Base-by-base conservation (phyloP, 1,139 yeast species). In the Trichomonascaceae sp. region DNA sequence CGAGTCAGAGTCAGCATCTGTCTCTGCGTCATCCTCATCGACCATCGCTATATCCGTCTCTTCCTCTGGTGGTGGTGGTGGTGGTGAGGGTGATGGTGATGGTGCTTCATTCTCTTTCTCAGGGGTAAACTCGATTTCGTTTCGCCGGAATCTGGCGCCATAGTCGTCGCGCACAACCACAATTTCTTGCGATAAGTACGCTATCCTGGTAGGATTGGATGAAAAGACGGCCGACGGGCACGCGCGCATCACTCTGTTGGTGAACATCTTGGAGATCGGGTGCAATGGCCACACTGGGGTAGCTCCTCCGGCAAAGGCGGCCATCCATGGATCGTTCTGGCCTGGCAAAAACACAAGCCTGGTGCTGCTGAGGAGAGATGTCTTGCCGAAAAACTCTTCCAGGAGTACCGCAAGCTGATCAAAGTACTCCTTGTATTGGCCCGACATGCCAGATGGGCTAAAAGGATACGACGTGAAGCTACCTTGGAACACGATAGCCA, bases 251-350 rank as follows among this genome's bases (percentile, higher is more conserved):
- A 89, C 56, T 39, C 93, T 62, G 39, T 66, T 73, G 4, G 79
- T 71, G 50, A 89, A 85, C 1, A 78, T 57, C 17, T 64, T 60
- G 0, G 97, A 94, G 3, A 89, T 66, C 0, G 74, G 65, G 23
- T 65, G 62, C 46, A 77, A 78, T 0, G 98, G 98, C 63, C 82
- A 70, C 20, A 68, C 51, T 28, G 78, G 64, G 16, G 73, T 63
- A 0, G 84, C 67, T 2, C 92, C 92, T 29, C 77, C 64, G 0
- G 81, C 69, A 33, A 69, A 70, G 30, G 77, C 65, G 1, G 92
- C 74, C 31, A 76, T 76, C 97, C 97, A 89, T 0, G 96, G 96
- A 54, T 89, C 98, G 45, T 82, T 79, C 29, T 74, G 73, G 0
- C 98, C 97, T 0, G 97, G 96, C 1, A 87, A 63, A 40, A 89